A percentile compares a stretch with the other conserved stretches of the same genome.
These are phyloP conservation scores for Phaeosphaeriaceae sp. DNA, from an alignment of 2,329 filamentous ascomycete species.

Conservation along the genomic window DNA sequence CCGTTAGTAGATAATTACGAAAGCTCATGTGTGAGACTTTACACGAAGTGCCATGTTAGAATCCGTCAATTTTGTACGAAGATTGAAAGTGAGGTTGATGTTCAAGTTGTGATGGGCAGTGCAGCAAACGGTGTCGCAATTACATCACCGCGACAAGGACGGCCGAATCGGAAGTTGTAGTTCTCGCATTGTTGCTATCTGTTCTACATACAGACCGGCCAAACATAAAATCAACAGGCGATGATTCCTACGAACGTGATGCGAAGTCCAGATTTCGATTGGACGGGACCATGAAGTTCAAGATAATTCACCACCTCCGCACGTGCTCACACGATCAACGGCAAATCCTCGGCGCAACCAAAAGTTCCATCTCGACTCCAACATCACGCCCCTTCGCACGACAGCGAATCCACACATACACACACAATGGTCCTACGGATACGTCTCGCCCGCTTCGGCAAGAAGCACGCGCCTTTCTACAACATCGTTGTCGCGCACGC, in stretches of 20 bases:
- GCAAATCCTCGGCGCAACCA: slow-evolving; percentile 19
- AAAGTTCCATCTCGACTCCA: slow-evolving; percentile 18
- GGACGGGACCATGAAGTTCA: no score
- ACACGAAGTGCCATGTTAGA: slow-evolving; percentile 24
- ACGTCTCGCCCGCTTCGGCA: slow-evolving; percentile 91
- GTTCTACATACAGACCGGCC: no score
- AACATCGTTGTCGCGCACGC: slow-evolving; percentile 97
- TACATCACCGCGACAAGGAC: slow-evolving; percentile 37
- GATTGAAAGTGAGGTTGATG: background rate
- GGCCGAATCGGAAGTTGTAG: background rate
- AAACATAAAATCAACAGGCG: no score
- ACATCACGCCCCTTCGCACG: slow-evolving; percentile 4
- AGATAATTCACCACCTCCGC: background rate
- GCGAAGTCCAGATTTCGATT: background rate
- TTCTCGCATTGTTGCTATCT: background rate
- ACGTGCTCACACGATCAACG: slow-evolving; percentile 14
- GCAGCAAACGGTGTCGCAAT: slow-evolving; percentile 21
- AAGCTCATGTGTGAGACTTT: background rate
- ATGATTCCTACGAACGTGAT: no score
- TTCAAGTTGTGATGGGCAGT: background rate
- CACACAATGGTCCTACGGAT: slow-evolving; percentile 87
- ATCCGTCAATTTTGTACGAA: no score
- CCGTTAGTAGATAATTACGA: background rate
- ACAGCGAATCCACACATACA: slow-evolving; percentile 12
- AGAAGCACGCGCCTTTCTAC: slow-evolving; percentile 87